Conservation (phyloP, 1,139 yeast species). For the Taiozyma sp. region DNA sequence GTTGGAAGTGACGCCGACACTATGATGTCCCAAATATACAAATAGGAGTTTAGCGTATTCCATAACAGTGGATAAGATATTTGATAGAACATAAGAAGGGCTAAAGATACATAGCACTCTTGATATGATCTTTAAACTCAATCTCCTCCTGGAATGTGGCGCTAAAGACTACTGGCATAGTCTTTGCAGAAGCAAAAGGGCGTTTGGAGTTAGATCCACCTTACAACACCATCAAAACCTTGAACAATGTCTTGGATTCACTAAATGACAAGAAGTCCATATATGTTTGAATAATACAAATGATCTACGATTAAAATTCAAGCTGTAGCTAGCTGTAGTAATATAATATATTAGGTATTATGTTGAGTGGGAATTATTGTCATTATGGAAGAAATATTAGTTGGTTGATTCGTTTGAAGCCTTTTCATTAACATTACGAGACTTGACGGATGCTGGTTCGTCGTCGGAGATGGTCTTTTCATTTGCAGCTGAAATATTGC, state of each 20-base stretch:
- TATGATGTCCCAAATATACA: not conserved
- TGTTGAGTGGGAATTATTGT: not conserved
- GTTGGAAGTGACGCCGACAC: not conserved
- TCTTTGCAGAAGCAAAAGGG: not conserved
- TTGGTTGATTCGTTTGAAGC: not conserved
- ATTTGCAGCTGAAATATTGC: not conserved
- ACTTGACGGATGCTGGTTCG: not conserved
- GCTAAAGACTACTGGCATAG: not conserved
- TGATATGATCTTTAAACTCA: not conserved
- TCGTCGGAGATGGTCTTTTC: not conserved
- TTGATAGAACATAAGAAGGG: no score
- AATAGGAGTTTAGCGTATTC: no score
- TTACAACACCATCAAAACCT: no score
- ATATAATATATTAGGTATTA: not conserved
- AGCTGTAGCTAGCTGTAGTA: not conserved
- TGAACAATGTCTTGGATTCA: not conserved
- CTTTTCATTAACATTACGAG: not conserved
- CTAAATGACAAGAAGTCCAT: no score
- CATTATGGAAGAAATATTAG: not conserved
- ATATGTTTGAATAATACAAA: no score
- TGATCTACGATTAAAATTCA: not conserved
- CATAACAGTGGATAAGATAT: no score
- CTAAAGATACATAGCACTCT: not conserved
- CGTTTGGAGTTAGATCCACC: not conserved
- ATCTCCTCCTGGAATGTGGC: not conserved